A percentile compares a stretch with the other conserved stretches of the same genome.
Evolutionary conservation across 208 protist species (phyloP).

Genomic region (Naegleria fowleri): DNA sequence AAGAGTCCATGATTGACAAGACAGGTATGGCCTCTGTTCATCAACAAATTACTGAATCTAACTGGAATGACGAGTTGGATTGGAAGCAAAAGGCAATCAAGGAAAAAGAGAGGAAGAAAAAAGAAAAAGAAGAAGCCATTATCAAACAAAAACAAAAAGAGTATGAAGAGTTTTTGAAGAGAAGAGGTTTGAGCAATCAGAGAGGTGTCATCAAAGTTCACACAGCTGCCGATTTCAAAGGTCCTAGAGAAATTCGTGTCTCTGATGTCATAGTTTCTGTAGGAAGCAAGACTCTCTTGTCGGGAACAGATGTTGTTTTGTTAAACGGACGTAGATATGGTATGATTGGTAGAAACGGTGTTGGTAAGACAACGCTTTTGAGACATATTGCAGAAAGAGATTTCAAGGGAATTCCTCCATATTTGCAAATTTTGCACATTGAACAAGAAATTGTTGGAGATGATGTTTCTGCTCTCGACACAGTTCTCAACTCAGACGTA

Average conservation of each 20-base stretch:
- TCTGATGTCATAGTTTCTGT: slow-evolving; percentile 44
- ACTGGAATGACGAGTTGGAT: not conserved
- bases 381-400: slow-evolving; percentile 80
- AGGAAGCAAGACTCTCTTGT: slow-evolving; percentile 40
- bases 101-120: not conserved
- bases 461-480: slow-evolving; percentile 59
- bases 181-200: not conserved
- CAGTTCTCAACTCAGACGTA: slow-evolving; percentile 75
- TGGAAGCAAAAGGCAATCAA: not conserved
- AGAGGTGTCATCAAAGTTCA: slow-evolving; percentile 9
- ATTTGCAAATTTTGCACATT: slow-evolving; percentile 94
- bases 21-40: not conserved
- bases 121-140: not conserved
- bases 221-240: not conserved
- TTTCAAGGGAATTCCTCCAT: slow-evolving; percentile 83
- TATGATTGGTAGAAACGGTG: slow-evolving; percentile 85
- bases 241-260: slow-evolving; percentile 42
- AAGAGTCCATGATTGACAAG: not conserved
- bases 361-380: slow-evolving; percentile 79
- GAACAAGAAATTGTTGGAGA: slow-evolving; percentile 90
- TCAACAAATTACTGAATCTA: not conserved
- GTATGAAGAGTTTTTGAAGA: slow-evolving; percentile 6
- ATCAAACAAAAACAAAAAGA: not conserved
- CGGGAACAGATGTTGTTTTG: slow-evolving; percentile 45
- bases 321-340: slow-evolving; percentile 72